Percentiles rank a stretch among this genome's conserved stretches.
Conservation (phyloP, 176 grass and related monocot species). For the Avena insularis region DNA sequence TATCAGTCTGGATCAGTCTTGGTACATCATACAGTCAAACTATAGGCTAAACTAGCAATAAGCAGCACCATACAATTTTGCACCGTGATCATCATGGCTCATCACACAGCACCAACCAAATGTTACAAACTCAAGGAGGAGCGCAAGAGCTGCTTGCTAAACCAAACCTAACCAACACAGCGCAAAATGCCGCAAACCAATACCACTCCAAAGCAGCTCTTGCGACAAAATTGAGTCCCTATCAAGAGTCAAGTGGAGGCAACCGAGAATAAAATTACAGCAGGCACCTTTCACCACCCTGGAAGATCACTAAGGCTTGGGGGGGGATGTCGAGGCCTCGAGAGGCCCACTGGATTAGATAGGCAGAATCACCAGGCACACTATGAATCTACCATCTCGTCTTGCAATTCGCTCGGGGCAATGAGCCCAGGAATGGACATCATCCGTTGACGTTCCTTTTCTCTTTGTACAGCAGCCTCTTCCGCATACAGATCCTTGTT, state of each 20-base stretch:
- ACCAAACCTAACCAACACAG: slow-evolving; percentile 49
- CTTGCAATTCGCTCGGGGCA: slow-evolving; percentile 96
- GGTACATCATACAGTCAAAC: slow-evolving; percentile 36
- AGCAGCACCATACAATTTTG: slow-evolving; percentile 39
- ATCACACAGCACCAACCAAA: slow-evolving; percentile 36
- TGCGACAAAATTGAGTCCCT: slow-evolving; percentile 56
- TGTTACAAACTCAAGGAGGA: slow-evolving; percentile 33
- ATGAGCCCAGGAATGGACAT: slow-evolving; percentile 94
- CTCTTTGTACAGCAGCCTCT: slow-evolving; percentile 93
- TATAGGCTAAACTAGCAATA: slow-evolving; percentile 50
- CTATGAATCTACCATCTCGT: slow-evolving; percentile 98
- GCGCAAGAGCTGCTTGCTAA: slow-evolving; percentile 62
- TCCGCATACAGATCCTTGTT: slow-evolving; percentile 99
- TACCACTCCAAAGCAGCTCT: slow-evolving; percentile 60
- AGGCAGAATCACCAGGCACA: slow-evolving; percentile 33
- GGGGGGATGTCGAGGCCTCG: slow-evolving; percentile 36
- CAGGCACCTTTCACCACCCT: slow-evolving; percentile 67
- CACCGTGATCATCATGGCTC: slow-evolving; percentile 44
- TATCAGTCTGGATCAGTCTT: slow-evolving; percentile 22
- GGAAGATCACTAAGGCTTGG: slow-evolving; percentile 48
- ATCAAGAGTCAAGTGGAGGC: slow-evolving; percentile 40
- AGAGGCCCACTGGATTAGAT: slow-evolving; percentile 50
- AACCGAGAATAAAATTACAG: slow-evolving; percentile 61
- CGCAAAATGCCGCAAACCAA: slow-evolving; percentile 47
- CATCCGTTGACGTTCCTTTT: slow-evolving; percentile 94